Base-by-base conservation (phyloP, 2,329 filamentous ascomycete species). In the Diaporthe sp. region DNA sequence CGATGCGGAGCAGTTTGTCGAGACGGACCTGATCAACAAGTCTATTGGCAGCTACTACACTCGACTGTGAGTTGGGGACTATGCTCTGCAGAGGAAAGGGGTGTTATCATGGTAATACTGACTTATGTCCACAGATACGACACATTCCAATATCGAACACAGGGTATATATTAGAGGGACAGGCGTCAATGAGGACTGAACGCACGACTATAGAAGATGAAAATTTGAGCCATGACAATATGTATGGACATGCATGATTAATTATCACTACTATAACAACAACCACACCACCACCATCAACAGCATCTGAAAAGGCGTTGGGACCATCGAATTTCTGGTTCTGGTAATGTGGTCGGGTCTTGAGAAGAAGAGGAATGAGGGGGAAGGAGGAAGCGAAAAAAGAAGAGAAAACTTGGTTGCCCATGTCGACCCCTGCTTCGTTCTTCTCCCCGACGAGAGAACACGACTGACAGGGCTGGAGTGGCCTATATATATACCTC, bases 11-110 rank as follows among this genome's bases (percentile, higher is more conserved):
- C 90, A 90, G 58, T 96, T 94, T 86, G 94, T 97, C 25, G 94
- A 97, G 82, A 92, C 89, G 49, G 94, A 96, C 82, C 85, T 97
- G 80, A 90, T 97, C 79, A 92, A 88, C 78, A 97, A 97, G 88
- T 95, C 94, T 78, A 89, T 94, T 79, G 94, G 94, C 77, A 96
- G 94, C 84, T 97, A 97, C 85, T 96, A 96, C 83, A 96, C 94
- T 82, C 91, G 94, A 86, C 89, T 96, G 92, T 95, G 86, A 88
- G 93, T 19, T 71, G 22, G 1, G 34, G 34, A n/a, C 17, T 13
- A 9, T 46, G 17, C 9, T 0, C 4, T 46, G 37, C 15, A 9
- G 37, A n/a, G 0, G 9, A 22, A 28, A 37, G 17, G 6, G 28
- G 44, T n/a, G 15, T 39, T 15, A 42, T 22, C 22, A 60, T 31